Base-by-base conservation (phyloP, 2,329 filamentous ascomycete genomes). In the Penicillium brevicompactum region DNA sequence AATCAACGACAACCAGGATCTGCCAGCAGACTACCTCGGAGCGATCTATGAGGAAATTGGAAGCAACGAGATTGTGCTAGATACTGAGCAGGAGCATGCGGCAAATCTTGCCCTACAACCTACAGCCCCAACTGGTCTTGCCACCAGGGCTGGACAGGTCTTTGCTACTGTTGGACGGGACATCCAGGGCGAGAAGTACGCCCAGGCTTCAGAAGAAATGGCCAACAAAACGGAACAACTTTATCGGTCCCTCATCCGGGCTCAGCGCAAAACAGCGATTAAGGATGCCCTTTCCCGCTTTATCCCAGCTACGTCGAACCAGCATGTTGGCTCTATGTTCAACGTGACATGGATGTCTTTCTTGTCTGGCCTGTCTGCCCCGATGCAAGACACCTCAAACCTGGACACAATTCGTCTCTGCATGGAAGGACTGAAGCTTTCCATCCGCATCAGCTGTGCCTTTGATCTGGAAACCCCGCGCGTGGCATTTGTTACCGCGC, bases 331-430 rank as follows among this genome's bases (percentile, higher is more conserved):
- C 0, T 92, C 94, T 0, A 99, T 99, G 94, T 97, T 99, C 69
- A 92, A 96, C 67, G 92, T 96, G 22, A 95, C 92, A 0, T 99
- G 94, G 94, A 99, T 97, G 93, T 96, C 93, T 9, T 95, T 97
- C 74, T 89, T 99, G 68, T 97, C 93, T 5, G 92, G 92, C 0
- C 82, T 99, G 24, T 97, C 93, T 1, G 92, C 90, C 48, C 90
- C 95, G 64, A 92, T 94, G 71, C 94, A 97, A 66, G 92, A 96
- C 69, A 89, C 91, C 0, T 90, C 96, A 64, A 97, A 97, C 67
- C 80, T 96, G 4, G 92, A 97, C 63, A 90, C 94, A 14, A 92
- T 97, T 72, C 91, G 88, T 69, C 77, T 96, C 6, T 99, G 94
- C 67, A 88, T 99, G 67, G 93, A 99, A 69, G 94, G 94, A 3